Evolutionary conservation across 495 filamentous ascomycete genomes (phyloP).

Genomic region (Aspergillus sclerotioniger): DNA sequence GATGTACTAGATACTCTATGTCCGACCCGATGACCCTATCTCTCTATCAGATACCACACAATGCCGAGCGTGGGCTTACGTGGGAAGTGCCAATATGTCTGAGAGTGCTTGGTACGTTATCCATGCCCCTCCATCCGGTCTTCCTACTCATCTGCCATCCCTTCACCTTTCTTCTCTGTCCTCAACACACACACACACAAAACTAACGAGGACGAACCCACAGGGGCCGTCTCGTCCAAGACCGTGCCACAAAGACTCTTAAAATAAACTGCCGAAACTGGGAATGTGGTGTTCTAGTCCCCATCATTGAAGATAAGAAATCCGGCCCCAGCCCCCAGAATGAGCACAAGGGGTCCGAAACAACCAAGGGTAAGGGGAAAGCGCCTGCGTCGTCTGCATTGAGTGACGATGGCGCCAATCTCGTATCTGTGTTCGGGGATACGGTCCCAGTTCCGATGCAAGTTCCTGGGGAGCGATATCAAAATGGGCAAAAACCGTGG

Average conservation of each 20-base stretch:
- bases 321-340: not conserved
- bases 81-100: slow-evolving; percentile 90
- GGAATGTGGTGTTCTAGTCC: slow-evolving; percentile 89
- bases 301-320: slow-evolving; percentile 25
- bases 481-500: slow-evolving; percentile 52
- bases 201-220: not conserved
- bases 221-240: slow-evolving; percentile 71
- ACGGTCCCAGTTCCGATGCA: slow-evolving; percentile 71
- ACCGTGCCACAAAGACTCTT: slow-evolving; percentile 56
- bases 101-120: slow-evolving; percentile 84
- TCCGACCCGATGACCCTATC: slow-evolving; percentile 46
- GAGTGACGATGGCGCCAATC: slow-evolving; percentile 7
- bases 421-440: slow-evolving; percentile 51
- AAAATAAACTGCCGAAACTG: slow-evolving; percentile 90
- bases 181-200: not conserved
- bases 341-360: not conserved
- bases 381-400: slow-evolving; percentile 1
- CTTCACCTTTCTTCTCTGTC: not conserved
- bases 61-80: slow-evolving; percentile 68
- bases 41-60: slow-evolving; percentile 19
- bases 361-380: not conserved
- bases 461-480: slow-evolving; percentile 54
- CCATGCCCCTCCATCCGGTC: not conserved
- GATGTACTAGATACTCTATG: slow-evolving; percentile 59
- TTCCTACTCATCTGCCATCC: not conserved